A percentile compares a stretch with the other conserved stretches of the same genome.
These are phyloP conservation scores for Scenedesmus sp. DNA, from an alignment of 163 green algal species.

Conservation along the genomic window DNA sequence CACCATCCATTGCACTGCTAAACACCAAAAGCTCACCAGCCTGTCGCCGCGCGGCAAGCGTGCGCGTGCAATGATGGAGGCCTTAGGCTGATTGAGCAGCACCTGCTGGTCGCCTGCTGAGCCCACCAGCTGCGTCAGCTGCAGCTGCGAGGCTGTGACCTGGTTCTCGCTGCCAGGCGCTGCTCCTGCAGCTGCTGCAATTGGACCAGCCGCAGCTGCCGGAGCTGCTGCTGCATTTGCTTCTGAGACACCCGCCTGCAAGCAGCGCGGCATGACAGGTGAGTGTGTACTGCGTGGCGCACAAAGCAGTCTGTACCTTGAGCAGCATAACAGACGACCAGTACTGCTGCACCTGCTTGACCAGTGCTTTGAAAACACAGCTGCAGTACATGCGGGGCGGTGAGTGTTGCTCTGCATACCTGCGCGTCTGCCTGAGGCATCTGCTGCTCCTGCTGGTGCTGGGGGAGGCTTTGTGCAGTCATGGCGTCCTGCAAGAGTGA, in stretches of 20 bases:
- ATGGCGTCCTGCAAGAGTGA: constrained; percentile 41
- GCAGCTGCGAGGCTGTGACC: constrained; percentile 40
- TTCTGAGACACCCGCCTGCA: not conserved
- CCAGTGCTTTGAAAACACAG: not conserved
- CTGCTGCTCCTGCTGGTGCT: constrained; percentile 6
- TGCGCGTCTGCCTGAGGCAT: constrained; percentile 7
- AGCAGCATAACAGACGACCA: not conserved
- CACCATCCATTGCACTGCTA: not conserved
- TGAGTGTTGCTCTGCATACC: not conserved
- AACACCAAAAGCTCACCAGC: constrained; percentile 18
- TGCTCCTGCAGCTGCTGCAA: not conserved
- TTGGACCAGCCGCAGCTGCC: not conserved
- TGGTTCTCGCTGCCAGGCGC: constrained; percentile 1
- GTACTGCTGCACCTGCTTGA: not conserved
- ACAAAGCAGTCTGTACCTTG: not conserved
- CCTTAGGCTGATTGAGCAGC: constrained; percentile 48
- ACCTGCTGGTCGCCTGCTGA: constrained; percentile 47
- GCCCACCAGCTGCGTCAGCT: constrained; percentile 50
- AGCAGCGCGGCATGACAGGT: too few relatives aligned
- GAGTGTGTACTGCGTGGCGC: not conserved
- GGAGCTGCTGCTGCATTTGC: not conserved
- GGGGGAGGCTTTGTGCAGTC: not conserved
- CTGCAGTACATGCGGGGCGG: not conserved
- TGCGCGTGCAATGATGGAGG: constrained; percentile 43
- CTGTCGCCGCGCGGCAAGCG: constrained; percentile 27